A percentile compares a stretch with the other conserved stretches of the same genome.
phyloP scores from a whole-genome alignment of 768 basidiomycete genomes.

The Vararia minispora region DNA sequence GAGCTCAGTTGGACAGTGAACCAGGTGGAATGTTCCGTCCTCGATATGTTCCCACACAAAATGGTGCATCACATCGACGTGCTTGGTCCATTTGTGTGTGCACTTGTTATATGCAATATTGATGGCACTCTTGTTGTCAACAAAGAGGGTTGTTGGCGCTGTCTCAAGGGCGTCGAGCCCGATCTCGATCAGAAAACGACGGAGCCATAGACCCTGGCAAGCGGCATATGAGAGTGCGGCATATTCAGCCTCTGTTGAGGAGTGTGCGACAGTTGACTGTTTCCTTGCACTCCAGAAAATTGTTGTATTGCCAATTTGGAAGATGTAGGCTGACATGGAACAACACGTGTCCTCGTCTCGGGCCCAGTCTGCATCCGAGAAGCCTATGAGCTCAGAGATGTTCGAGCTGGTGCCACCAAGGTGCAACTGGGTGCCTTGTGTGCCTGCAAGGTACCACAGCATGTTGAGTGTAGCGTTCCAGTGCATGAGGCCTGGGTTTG shows the following conservation, averaged over 20 bases:
- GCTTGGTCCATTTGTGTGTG: too few species aligned
- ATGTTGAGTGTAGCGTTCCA: constrained; percentile 19
- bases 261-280: constrained; percentile 22
- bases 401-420: constrained; percentile 8
- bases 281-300: constrained; percentile 22
- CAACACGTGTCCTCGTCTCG: constrained; percentile 13
- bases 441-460: constrained; percentile 22
- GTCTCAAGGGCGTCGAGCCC: too few species aligned
- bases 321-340: constrained; percentile 20
- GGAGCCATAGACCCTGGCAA: constrained; percentile 24
- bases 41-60: too few species aligned
- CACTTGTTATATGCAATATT: too few species aligned
- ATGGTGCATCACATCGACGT: too few species aligned
- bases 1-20: too few species aligned
- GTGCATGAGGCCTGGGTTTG: constrained; percentile 16
- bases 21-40: too few species aligned
- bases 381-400: constrained; percentile 13
- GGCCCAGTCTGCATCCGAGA: constrained; percentile 25
- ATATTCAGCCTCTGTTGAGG: constrained; percentile 27
- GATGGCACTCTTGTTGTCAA: too few species aligned
- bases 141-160: too few species aligned
- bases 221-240: constrained; percentile 21
- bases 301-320: constrained; percentile 17
- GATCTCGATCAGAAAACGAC: constrained; percentile 18
- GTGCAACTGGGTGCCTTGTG: constrained; percentile 15